Evolutionary conservation across 257 asterid species (phyloP).

Genomic region (Nicotiana undulata): DNA sequence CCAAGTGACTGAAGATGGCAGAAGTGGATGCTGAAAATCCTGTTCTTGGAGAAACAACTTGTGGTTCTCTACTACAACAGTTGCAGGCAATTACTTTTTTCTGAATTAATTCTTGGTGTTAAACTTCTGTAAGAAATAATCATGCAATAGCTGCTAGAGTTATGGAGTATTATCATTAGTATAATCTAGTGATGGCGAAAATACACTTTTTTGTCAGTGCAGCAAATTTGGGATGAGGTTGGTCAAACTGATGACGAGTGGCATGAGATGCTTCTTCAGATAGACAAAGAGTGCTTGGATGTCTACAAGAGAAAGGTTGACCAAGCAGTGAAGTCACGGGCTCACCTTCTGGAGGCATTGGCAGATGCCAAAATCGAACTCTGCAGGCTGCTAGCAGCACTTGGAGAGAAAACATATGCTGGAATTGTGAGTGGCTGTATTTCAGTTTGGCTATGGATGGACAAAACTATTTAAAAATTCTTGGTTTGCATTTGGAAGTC

Average conservation of each 20-base stretch:
- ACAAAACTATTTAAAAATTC: background rate
- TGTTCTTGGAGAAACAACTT: conserved; percentile 43
- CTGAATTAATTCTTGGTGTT: background rate
- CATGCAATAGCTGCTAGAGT: background rate
- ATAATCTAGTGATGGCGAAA: background rate
- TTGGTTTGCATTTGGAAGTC: background rate
- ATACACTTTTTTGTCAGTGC: conserved; percentile 19
- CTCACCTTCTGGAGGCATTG: conserved; percentile 66
- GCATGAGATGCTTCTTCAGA: conserved; percentile 69
- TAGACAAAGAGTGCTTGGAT: conserved; percentile 85
- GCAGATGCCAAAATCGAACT: conserved; percentile 84
- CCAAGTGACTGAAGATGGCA: conserved; percentile 48
- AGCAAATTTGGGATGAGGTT: conserved; percentile 93
- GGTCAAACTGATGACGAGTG: conserved; percentile 82
- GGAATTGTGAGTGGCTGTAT: conserved; percentile 51
- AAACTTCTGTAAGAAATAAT: background rate
- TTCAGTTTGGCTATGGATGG: background rate
- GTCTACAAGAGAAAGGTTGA: conserved; percentile 88
- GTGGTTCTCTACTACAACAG: conserved; percentile 78
- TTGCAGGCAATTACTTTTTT: conserved; percentile 48
- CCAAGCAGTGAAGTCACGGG: conserved; percentile 72
- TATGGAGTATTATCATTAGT: background rate
- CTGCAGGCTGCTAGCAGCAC: conserved; percentile 65
- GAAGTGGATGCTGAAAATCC: conserved; percentile 47
- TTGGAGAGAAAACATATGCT: conserved; percentile 62